Evolutionary conservation across 371 early-diverging fungal genomes (phyloP).

Genomic region (Chytridiales sp.): DNA sequence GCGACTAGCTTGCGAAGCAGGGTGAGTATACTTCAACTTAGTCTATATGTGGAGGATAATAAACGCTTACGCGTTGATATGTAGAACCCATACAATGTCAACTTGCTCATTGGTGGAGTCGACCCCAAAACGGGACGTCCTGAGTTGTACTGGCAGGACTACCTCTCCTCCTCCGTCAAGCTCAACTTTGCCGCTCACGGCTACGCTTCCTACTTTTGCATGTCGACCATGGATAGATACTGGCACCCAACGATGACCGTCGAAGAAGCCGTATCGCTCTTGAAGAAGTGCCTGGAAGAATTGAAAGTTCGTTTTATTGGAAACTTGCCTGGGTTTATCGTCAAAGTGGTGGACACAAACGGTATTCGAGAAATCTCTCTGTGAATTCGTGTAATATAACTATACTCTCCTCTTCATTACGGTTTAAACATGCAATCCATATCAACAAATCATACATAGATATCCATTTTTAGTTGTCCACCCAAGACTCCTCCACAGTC

Average conservation of each 20-base stretch:
- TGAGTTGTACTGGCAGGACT: constrained; percentile 91
- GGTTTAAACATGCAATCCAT: neutral
- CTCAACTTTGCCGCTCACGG: constrained; percentile 92
- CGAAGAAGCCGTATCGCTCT: constrained; percentile 77
- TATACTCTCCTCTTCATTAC: too few species aligned
- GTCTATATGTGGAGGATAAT: neutral
- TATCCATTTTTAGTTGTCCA: constrained; percentile 16
- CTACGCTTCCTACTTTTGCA: constrained; percentile 86
- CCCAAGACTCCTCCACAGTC: constrained; percentile 92
- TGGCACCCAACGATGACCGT: constrained; percentile 79
- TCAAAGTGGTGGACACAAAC: constrained; percentile 82
- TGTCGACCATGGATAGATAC: constrained; percentile 91
- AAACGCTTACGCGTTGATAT: neutral
- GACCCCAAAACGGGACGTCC: constrained; percentile 71
- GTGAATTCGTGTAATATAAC: constrained; percentile 17
- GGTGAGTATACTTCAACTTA: too few species aligned
- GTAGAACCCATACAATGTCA: constrained; percentile 86
- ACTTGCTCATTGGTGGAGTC: constrained; percentile 85
- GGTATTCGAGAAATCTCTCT: constrained; percentile 62
- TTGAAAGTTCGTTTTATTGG: constrained; percentile 85
- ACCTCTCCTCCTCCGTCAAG: constrained; percentile 77
- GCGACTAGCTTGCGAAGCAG: constrained; percentile 84
- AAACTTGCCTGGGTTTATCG: constrained; percentile 76
- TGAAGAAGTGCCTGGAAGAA: constrained; percentile 83
- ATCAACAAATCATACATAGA: constrained; percentile 8